Percentiles rank a stretch among this genome's conserved stretches.
Evolutionary conservation across 2,329 filamentous ascomycete genomes (phyloP).

Genomic region (Ascochyta clinopodiicola): DNA sequence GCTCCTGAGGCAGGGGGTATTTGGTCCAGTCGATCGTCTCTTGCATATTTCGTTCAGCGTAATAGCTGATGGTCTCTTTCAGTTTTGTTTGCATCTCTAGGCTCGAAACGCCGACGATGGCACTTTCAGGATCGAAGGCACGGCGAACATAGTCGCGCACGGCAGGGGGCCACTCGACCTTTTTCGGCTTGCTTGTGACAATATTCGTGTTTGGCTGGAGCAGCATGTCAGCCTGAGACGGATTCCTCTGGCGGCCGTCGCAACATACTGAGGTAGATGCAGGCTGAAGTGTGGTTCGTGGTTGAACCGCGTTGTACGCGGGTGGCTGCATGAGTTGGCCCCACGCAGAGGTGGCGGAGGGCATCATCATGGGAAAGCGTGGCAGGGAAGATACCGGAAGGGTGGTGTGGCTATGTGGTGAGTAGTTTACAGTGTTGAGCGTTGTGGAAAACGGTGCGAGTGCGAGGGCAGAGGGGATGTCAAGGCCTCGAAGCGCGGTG

Average conservation of each 20-base stretch:
- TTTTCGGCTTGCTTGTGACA: constrained; percentile 54
- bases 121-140: constrained; percentile 78
- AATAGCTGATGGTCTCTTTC: constrained; percentile 82
- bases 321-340: constrained; percentile 35
- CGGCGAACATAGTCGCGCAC: constrained; percentile 89
- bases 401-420: constrained; percentile 20
- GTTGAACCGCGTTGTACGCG: constrained; percentile 56
- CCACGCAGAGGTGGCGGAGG: constrained; percentile 38
- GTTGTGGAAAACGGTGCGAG: not conserved
- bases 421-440: constrained; percentile 20
- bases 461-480: constrained; percentile 9
- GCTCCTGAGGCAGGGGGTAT: constrained; percentile 82
- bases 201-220: constrained; percentile 28
- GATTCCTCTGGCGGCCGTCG: not conserved
- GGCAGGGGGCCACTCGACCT: constrained; percentile 80
- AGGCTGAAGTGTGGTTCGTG: constrained; percentile 48
- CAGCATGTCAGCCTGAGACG: constrained; percentile 20
- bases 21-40: constrained; percentile 80
- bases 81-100: constrained; percentile 83
- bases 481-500: constrained; percentile 15
- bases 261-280: constrained; percentile 31
- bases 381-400: constrained; percentile 10
- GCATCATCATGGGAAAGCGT: constrained; percentile 31
- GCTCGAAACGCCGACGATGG: constrained; percentile 51
- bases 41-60: constrained; percentile 76